Evolutionary conservation across 2,329 filamentous ascomycete genomes (phyloP).

Genomic region (Tolypocladium endophyticum): DNA sequence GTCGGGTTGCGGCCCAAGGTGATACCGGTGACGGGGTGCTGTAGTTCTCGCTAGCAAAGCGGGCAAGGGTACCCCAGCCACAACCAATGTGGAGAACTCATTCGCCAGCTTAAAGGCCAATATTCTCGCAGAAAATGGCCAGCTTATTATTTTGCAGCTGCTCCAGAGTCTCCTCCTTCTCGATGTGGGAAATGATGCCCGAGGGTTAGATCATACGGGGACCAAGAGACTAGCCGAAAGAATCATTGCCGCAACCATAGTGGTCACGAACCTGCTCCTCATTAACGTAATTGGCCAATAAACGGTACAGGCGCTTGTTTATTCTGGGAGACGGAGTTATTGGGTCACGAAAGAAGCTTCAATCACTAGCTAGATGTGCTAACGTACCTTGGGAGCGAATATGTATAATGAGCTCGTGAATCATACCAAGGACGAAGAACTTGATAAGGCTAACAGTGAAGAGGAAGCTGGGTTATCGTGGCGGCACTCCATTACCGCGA

Average conservation of each 20-base stretch:
- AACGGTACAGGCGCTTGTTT: background rate
- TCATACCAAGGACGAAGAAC: slow-evolving; percentile 78
- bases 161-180: slow-evolving; percentile 82
- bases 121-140: slow-evolving; percentile 91
- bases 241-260: slow-evolving; percentile 96
- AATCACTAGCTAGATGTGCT: background rate
- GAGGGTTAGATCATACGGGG: slow-evolving; percentile 99
- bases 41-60: slow-evolving; percentile 87
- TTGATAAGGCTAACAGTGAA: slow-evolving; percentile 81
- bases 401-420: slow-evolving; percentile 87
- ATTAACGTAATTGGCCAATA: slow-evolving; percentile 25
- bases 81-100: slow-evolving; percentile 88
- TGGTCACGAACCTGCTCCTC: slow-evolving; percentile 97
- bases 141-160: slow-evolving; percentile 97
- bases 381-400: slow-evolving; percentile 64
- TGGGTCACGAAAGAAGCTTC: background rate
- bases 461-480: slow-evolving; percentile 95
- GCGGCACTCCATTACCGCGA: slow-evolving; percentile 84
- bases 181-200: slow-evolving; percentile 81
- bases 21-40: slow-evolving; percentile 76
- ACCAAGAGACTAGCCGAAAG: slow-evolving; percentile 97
- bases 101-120: slow-evolving; percentile 71
- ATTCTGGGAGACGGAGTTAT: no score
- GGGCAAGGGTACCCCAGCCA: slow-evolving; percentile 93
- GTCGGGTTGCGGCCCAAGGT: slow-evolving; percentile 95